phyloP scores from a whole-genome alignment of 768 basidiomycete species.

The Kwoniella bestiolae region DNA sequence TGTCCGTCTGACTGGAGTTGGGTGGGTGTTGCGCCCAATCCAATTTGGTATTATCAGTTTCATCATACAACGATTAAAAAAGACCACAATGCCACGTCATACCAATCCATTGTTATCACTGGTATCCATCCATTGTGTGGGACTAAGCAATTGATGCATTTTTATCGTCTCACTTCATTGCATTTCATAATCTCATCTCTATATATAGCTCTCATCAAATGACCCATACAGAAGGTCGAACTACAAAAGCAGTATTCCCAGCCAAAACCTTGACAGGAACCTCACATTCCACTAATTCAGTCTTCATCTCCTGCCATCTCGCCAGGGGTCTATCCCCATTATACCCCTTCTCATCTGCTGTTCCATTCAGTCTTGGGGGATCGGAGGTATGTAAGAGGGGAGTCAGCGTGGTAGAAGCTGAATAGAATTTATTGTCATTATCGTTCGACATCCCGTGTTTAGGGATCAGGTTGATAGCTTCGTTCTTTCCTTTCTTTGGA shows the following conservation, averaged over 20 bases:
- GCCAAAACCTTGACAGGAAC: slow-evolving; percentile 87
- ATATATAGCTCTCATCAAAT: slow-evolving; percentile 1
- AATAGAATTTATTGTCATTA: slow-evolving; percentile 64
- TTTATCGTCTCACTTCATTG: not conserved
- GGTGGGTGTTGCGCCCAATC: too few species aligned
- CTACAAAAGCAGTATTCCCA: slow-evolving; percentile 77
- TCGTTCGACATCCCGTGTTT: slow-evolving; percentile 58
- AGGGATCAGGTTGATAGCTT: slow-evolving; percentile 24
- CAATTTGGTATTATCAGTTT: not conserved
- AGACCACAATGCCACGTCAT: not conserved
- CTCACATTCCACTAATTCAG: slow-evolving; percentile 93
- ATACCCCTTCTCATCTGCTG: not conserved
- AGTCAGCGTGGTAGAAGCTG: slow-evolving; percentile 59
- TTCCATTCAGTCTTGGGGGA: not conserved
- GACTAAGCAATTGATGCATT: too few species aligned
- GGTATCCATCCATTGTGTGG: too few species aligned
- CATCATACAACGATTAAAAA: too few species aligned
- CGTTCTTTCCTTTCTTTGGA: slow-evolving; percentile 3
- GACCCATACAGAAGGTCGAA: slow-evolving; percentile 36
- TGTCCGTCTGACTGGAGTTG: not conserved
- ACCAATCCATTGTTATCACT: too few species aligned
- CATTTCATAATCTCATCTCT: too few species aligned
- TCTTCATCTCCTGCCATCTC: slow-evolving; percentile 69
- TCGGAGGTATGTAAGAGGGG: slow-evolving; percentile 27
- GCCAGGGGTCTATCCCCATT: slow-evolving; percentile 17